Evolutionary conservation across 1,139 yeast genomes (phyloP).

Genomic region (Yarrowia galli): DNA sequence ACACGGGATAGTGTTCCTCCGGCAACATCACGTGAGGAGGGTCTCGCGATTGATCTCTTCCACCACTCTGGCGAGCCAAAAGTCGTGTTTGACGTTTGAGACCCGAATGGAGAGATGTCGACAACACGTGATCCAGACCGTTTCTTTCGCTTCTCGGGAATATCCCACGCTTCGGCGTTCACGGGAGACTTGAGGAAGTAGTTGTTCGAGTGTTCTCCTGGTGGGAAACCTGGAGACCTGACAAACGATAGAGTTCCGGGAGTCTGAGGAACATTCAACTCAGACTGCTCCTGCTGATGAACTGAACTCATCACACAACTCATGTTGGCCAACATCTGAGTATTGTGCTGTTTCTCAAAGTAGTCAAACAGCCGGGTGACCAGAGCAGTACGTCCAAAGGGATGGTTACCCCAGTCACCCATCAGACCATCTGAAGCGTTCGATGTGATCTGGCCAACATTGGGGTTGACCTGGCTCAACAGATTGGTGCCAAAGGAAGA

Average conservation of each 20-base stretch:
- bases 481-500: background rate
- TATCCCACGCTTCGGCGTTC: conserved; percentile 19
- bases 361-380: conserved; percentile 66
- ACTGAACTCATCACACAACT: conserved; percentile 62
- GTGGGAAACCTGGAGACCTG: conserved; percentile 3
- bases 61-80: conserved; percentile 38
- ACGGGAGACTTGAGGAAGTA: conserved; percentile 27
- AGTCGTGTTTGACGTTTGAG: conserved; percentile 7
- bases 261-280: conserved; percentile 21
- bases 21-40: conserved; percentile 1
- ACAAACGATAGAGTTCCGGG: conserved; percentile 13
- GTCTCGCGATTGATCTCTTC: conserved; percentile 9
- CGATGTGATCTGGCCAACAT: conserved; percentile 2
- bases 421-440: conserved; percentile 1
- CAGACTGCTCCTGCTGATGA: conserved; percentile 40
- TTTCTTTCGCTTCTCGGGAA: conserved; percentile 20
- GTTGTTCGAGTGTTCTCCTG: conserved; percentile 22
- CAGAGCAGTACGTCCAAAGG: conserved; percentile 81
- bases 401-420: conserved; percentile 77
- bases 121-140: background rate
- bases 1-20: conserved; percentile 8
- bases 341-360: conserved; percentile 69
- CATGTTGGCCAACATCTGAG: conserved; percentile 91
- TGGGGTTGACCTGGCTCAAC: background rate
- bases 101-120: conserved; percentile 18